Evolutionary conservation across 768 basidiomycete genomes (phyloP).

Genomic region (Daedaleopsis nitida): DNA sequence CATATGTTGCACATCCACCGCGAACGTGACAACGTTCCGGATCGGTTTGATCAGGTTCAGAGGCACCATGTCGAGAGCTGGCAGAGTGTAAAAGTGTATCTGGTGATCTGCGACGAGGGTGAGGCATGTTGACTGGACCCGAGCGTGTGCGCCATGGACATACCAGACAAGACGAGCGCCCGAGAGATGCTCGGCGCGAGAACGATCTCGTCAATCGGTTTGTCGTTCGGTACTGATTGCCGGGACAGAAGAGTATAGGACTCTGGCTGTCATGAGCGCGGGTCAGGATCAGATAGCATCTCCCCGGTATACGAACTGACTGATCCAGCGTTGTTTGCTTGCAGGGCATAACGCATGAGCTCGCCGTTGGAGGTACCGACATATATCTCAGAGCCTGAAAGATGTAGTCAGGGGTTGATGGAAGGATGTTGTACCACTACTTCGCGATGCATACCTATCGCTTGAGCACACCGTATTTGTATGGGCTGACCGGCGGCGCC

Average conservation of each 20-base stretch:
- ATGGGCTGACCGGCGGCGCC: constrained; percentile 31
- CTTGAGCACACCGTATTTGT: constrained; percentile 37
- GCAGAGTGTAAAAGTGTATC: constrained; percentile 79
- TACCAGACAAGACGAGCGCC: constrained; percentile 77
- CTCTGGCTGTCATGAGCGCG: constrained; percentile 18
- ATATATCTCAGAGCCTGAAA: constrained; percentile 79
- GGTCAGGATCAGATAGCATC: background rate
- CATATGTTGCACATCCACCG: constrained; percentile 79
- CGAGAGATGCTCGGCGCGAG: constrained; percentile 76
- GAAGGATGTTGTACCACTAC: background rate
- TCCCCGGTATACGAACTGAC: constrained; percentile 35
- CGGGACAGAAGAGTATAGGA: constrained; percentile 38
- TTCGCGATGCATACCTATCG: constrained; percentile 22
- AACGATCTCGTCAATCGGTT: constrained; percentile 79
- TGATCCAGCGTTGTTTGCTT: constrained; percentile 53
- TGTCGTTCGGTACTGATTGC: constrained; percentile 66
- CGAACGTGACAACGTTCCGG: constrained; percentile 76
- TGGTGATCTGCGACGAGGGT: constrained; percentile 46
- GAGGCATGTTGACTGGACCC: background rate
- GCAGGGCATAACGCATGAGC: constrained; percentile 76
- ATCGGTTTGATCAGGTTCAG: constrained; percentile 68
- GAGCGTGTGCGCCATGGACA: constrained; percentile 24
- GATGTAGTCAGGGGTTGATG: constrained; percentile 1
- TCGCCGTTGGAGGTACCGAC: constrained; percentile 86
- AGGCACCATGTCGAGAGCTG: constrained; percentile 74